Percentiles rank a stretch among this genome's conserved stretches.
These are phyloP conservation scores for Cutaneotrichosporon daszewskae DNA, from an alignment of 1,284 basidiomycete genomes.

Conservation along the genomic window DNA sequence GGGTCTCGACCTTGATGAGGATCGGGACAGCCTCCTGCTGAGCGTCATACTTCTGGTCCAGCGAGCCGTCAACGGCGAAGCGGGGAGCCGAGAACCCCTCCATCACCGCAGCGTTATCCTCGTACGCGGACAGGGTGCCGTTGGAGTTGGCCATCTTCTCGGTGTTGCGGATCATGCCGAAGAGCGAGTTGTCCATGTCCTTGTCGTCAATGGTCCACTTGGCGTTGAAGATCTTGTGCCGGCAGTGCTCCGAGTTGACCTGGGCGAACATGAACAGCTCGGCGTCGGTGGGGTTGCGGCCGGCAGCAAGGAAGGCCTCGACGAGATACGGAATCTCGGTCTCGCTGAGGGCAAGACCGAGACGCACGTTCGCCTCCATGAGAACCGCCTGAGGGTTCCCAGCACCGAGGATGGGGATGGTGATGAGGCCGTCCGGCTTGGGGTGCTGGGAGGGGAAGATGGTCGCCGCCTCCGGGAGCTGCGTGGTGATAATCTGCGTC, in stretches of 20 bases:
- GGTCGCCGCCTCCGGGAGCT: constrained; percentile 56
- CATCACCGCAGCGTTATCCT: constrained; percentile 95
- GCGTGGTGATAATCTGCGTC: constrained; percentile 72
- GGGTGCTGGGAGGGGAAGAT: constrained; percentile 64
- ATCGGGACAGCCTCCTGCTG: constrained; percentile 70
- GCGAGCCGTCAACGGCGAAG: constrained; percentile 57
- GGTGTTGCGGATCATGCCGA: constrained; percentile 97
- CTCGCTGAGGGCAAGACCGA: constrained; percentile 83
- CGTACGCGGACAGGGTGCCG: constrained; percentile 92
- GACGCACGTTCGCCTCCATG: constrained; percentile 67
- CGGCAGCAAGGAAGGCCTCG: constrained; percentile 72
- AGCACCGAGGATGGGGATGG: constrained; percentile 55
- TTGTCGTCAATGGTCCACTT: constrained; percentile 82
- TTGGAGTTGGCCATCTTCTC: constrained; percentile 64
- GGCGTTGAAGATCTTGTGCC: constrained; percentile 99
- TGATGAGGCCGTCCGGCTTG: constrained; percentile 63
- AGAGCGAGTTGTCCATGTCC: constrained; percentile 70
- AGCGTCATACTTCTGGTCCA: constrained; percentile 55
- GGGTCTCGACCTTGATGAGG: constrained; percentile 96
- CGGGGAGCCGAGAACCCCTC: constrained; percentile 71
- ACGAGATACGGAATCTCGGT: constrained; percentile 94
- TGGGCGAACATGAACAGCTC: constrained; percentile 99
- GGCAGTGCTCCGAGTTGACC: constrained; percentile 98
- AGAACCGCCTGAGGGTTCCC: constrained; percentile 58
- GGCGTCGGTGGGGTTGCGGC: constrained; percentile 86